Evolutionary conservation across 2,329 filamentous ascomycete genomes (phyloP).

Genomic region (Fusarium multiceps): DNA sequence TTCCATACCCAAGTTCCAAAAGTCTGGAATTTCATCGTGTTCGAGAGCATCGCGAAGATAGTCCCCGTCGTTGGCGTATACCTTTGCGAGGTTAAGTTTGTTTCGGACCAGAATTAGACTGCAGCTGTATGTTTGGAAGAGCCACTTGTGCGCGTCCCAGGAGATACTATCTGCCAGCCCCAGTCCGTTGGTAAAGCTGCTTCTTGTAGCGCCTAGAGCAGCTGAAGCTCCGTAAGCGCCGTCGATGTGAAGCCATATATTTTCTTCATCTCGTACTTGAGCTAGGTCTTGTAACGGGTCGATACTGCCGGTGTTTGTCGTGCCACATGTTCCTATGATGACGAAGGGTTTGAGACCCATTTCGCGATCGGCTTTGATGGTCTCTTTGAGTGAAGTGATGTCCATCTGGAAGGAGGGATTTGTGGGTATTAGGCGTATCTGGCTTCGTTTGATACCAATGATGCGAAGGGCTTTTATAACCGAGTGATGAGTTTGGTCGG

Average conservation of each 20-base stretch:
- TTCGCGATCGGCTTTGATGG: neutral
- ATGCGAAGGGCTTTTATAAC: constrained; percentile 12
- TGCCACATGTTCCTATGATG: constrained; percentile 8
- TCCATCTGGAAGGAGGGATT: neutral
- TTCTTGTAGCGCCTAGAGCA: neutral
- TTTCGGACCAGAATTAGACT: constrained; percentile 7
- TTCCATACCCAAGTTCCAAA: constrained; percentile 22
- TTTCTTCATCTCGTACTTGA: neutral
- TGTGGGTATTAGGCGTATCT: constrained; percentile 1
- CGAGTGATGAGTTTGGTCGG: constrained; percentile 19
- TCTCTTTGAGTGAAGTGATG: neutral
- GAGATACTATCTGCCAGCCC: constrained; percentile 22
- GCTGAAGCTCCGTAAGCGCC: constrained; percentile 21
- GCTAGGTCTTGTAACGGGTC: neutral
- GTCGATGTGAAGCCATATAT: constrained; percentile 21
- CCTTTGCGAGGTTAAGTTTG: neutral
- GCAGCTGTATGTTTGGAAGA: constrained; percentile 39
- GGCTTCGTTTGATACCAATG: neutral
- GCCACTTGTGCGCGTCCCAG: constrained; percentile 44
- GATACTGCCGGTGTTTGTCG: constrained; percentile 13
- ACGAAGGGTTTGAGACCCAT: constrained; percentile 9
- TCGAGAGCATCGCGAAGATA: constrained; percentile 21
- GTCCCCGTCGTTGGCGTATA: constrained; percentile 16
- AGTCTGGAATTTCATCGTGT: constrained; percentile 20
- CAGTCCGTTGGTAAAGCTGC: neutral